phyloP scores from a whole-genome alignment of 805 yeast species.

The Teunomyces gatunensis region DNA sequence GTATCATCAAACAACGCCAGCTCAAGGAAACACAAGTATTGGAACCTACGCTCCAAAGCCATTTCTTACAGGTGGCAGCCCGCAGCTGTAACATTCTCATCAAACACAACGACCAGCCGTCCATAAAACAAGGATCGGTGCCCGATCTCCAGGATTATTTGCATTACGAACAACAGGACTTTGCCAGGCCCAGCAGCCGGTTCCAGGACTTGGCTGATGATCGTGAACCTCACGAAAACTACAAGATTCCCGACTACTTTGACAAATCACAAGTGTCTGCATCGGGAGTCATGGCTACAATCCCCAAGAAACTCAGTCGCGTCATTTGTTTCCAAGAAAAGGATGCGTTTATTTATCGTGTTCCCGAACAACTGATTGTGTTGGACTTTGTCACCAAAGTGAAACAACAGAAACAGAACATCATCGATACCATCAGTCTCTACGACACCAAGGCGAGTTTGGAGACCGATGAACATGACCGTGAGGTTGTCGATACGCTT shows the following conservation, averaged over 20 bases:
- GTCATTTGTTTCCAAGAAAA: slow-evolving; percentile 19
- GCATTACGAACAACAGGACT: slow-evolving; percentile 25
- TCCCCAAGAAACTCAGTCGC: slow-evolving; percentile 14
- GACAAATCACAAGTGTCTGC: slow-evolving; percentile 16
- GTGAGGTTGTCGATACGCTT: slow-evolving; percentile 24
- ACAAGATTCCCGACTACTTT: slow-evolving; percentile 29
- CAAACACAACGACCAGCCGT: slow-evolving; percentile 35
- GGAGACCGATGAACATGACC: slow-evolving; percentile 17
- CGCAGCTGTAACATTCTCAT: slow-evolving; percentile 25
- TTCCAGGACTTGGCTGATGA: slow-evolving; percentile 2
- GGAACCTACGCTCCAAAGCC: slow-evolving; percentile 47
- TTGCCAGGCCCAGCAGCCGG: slow-evolving; percentile 11
- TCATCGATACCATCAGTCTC: slow-evolving; percentile 19
- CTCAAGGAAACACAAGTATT: slow-evolving; percentile 50
- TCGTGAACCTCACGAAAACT: slow-evolving; percentile 11
- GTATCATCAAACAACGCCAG: slow-evolving; percentile 36
- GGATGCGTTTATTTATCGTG: slow-evolving; percentile 52
- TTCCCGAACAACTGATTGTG: slow-evolving; percentile 67
- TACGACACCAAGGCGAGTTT: slow-evolving; percentile 22
- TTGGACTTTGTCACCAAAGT: slow-evolving; percentile 63
- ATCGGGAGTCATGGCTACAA: slow-evolving; percentile 20
- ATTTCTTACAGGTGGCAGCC: slow-evolving; percentile 29
- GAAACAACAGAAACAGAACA: slow-evolving; percentile 22
- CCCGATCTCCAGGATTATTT: slow-evolving; percentile 30
- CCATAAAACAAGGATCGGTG: slow-evolving; percentile 15